Evolutionary conservation across 108 stramenopile genomes (phyloP).

Genomic region (Cyclotella choctawhatcheeana): DNA sequence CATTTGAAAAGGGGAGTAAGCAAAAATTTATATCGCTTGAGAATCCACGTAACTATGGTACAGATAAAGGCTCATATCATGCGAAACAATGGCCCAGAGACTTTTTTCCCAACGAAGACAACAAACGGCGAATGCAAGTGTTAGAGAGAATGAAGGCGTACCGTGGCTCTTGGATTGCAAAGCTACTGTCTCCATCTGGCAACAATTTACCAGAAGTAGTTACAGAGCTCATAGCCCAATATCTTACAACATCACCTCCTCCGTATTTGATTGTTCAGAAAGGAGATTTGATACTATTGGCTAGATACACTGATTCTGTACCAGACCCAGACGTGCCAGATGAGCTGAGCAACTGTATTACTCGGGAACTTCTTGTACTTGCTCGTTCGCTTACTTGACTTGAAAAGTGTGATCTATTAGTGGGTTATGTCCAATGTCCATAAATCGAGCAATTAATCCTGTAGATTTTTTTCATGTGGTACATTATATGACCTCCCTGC

Average conservation of each 20-base stretch:
- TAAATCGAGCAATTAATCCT: too few species aligned
- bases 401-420: too few species aligned
- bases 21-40: slow-evolving; percentile 4
- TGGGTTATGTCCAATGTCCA: too few species aligned
- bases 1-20: slow-evolving; percentile 1
- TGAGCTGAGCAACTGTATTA: background rate
- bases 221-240: background rate
- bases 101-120: background rate
- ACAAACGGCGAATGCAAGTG: background rate
- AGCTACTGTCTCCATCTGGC: background rate
- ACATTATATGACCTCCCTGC: too few species aligned
- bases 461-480: too few species aligned
- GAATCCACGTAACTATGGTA: slow-evolving; percentile 3
- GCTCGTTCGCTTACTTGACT: too few species aligned
- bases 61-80: background rate
- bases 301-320: background rate
- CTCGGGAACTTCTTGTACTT: background rate
- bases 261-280: background rate
- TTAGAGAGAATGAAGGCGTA: slow-evolving; percentile 2
- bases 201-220: background rate
- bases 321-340: background rate
- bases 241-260: background rate
- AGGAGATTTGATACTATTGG: slow-evolving; percentile 5
- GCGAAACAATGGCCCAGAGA: background rate
- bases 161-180: background rate